Conservation (phyloP, 2,329 filamentous ascomycete species). For the Cercospora citrullina region DNA sequence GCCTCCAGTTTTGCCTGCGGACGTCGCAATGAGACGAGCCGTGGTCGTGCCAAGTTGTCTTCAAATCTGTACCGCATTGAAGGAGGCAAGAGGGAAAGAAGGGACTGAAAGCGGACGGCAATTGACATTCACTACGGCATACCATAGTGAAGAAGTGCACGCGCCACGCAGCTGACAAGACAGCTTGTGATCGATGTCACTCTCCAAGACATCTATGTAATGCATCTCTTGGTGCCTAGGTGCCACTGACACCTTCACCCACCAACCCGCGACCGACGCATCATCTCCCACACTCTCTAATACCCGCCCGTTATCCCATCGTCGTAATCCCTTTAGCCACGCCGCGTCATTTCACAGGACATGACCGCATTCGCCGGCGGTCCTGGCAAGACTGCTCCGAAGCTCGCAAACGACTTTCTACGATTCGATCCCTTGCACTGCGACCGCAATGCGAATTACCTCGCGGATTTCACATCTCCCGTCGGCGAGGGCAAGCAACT, state of each 20-base stretch:
- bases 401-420: slow-evolving; percentile 54
- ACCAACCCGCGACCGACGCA: slow-evolving; percentile 6
- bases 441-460: slow-evolving; percentile 41
- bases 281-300: not conserved
- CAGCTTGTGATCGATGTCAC: slow-evolving; percentile 9
- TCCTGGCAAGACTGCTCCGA: slow-evolving; percentile 52
- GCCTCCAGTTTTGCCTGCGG: not conserved
- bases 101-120: not conserved
- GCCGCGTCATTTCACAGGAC: slow-evolving; percentile 8
- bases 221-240: slow-evolving; percentile 11
- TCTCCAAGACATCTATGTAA: slow-evolving; percentile 2
- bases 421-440: slow-evolving; percentile 54
- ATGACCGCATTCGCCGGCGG: slow-evolving; percentile 25
- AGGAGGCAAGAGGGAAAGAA: not conserved
- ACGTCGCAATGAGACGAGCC: not conserved
- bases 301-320: not conserved
- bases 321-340: not conserved
- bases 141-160: not conserved
- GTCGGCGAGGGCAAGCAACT: slow-evolving; percentile 44
- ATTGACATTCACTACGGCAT: not conserved
- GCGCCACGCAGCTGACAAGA: slow-evolving; percentile 4
- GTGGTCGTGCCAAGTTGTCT: not conserved
- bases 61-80: not conserved
- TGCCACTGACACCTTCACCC: slow-evolving; percentile 2
- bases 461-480: slow-evolving; percentile 59